Evolutionary conservation across 805 yeast species (phyloP).

Genomic region (Ogataea corticis): DNA sequence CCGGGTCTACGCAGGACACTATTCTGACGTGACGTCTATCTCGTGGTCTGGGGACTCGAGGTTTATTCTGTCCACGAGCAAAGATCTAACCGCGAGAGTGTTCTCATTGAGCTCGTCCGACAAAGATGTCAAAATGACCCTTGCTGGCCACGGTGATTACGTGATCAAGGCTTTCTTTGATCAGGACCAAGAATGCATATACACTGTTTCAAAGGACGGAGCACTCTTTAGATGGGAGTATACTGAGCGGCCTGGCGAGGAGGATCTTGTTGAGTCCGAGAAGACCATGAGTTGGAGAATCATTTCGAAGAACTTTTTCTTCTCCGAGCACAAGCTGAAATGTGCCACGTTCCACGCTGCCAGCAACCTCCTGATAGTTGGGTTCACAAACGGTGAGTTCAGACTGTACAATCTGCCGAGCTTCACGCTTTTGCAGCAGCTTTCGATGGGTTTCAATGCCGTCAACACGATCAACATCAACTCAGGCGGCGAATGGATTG

Average conservation of each 20-base stretch:
- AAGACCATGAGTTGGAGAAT: slow-evolving; percentile 76
- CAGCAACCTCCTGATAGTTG: slow-evolving; percentile 77
- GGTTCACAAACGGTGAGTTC: slow-evolving; percentile 88
- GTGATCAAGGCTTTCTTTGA: slow-evolving; percentile 87
- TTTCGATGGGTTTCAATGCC: slow-evolving; percentile 89
- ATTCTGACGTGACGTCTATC: slow-evolving; percentile 71
- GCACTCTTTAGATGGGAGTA: slow-evolving; percentile 93
- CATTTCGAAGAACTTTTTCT: slow-evolving; percentile 71
- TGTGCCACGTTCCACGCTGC: slow-evolving; percentile 82
- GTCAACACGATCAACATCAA: slow-evolving; percentile 82
- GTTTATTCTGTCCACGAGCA: slow-evolving; percentile 81
- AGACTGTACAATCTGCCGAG: slow-evolving; percentile 85
- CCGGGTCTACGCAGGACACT: slow-evolving; percentile 91
- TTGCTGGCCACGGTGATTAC: slow-evolving; percentile 91
- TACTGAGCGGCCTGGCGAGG: slow-evolving; percentile 53
- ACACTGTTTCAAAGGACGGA: slow-evolving; percentile 92
- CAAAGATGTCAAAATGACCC: slow-evolving; percentile 76
- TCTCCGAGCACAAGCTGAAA: slow-evolving; percentile 67
- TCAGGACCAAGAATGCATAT: slow-evolving; percentile 83
- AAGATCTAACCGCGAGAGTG: slow-evolving; percentile 85
- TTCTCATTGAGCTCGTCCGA: slow-evolving; percentile 74
- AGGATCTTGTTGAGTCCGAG: slow-evolving; percentile 45
- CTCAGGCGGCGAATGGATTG: slow-evolving; percentile 91
- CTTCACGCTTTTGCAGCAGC: slow-evolving; percentile 76
- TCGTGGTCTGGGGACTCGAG: slow-evolving; percentile 92